Conservation (phyloP, 1,139 yeast species). For the Blastobotrys ciferrii region DNA sequence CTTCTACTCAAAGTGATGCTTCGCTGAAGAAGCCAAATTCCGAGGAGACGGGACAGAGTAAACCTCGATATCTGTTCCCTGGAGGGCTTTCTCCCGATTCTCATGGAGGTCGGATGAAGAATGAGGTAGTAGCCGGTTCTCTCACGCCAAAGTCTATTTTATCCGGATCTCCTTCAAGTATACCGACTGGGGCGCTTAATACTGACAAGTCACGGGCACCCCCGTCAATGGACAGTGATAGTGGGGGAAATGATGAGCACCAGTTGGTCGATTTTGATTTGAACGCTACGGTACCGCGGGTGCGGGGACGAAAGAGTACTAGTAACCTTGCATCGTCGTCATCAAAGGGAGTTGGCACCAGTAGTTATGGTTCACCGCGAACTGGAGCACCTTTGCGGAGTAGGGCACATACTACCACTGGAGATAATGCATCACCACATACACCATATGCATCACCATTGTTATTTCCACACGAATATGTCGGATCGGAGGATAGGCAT, state of each 20-base stretch:
- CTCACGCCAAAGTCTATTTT: slow-evolving; percentile 2
- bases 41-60: background rate
- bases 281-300: slow-evolving; percentile 18
- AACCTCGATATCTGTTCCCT: background rate
- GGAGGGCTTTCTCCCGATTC: background rate
- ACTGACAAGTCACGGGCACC: slow-evolving; percentile 1
- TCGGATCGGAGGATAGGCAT: slow-evolving; percentile 17
- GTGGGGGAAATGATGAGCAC: slow-evolving; percentile 15
- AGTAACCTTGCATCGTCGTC: slow-evolving; percentile 20
- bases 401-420: slow-evolving; percentile 15
- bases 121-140: background rate
- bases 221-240: slow-evolving; percentile 8
- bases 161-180: slow-evolving; percentile 2
- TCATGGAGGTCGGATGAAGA: background rate
- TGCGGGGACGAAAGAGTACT: slow-evolving; percentile 22
- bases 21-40: background rate
- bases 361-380: slow-evolving; percentile 24
- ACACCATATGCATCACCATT: slow-evolving; percentile 34
- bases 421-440: slow-evolving; percentile 25
- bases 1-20: background rate
- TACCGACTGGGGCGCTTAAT: slow-evolving; percentile 1
- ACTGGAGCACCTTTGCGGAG: slow-evolving; percentile 20
- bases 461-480: slow-evolving; percentile 26
- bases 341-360: slow-evolving; percentile 15
- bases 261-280: slow-evolving; percentile 27